phyloP scores from a whole-genome alignment of 2,329 filamentous ascomycete species.

The Ophiosphaerella herpotricha region DNA sequence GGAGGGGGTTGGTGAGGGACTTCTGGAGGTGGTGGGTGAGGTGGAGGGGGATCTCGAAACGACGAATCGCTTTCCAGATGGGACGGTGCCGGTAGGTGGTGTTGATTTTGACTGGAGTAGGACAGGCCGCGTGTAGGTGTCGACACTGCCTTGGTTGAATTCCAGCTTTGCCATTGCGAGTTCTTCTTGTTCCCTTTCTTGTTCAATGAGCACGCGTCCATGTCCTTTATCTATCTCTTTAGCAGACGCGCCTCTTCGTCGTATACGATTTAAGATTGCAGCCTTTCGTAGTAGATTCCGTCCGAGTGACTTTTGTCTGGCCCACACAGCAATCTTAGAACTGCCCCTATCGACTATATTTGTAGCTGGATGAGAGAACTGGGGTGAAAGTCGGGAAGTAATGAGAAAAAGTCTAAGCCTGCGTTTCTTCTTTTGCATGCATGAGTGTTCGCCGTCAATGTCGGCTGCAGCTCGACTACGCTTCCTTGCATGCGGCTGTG shows the following conservation, averaged over 20 bases:
- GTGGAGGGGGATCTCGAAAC: slow-evolving; percentile 18
- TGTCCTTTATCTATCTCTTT: slow-evolving; percentile 21
- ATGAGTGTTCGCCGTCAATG: slow-evolving; percentile 60
- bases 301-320: slow-evolving; percentile 54
- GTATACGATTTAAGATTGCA: slow-evolving; percentile 67
- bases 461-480: slow-evolving; percentile 60
- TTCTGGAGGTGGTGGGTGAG: slow-evolving; percentile 22
- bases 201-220: slow-evolving; percentile 28
- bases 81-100: slow-evolving; percentile 17
- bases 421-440: slow-evolving; percentile 65
- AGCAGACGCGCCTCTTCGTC: slow-evolving; percentile 46
- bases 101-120: slow-evolving; percentile 15
- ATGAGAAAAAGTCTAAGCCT: slow-evolving; percentile 65
- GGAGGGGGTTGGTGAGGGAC: slow-evolving; percentile 23
- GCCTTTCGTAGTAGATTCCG: slow-evolving; percentile 64
- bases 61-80: slow-evolving; percentile 18
- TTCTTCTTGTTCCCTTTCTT: slow-evolving; percentile 38
- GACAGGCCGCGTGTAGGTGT: slow-evolving; percentile 38
- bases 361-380: slow-evolving; percentile 70
- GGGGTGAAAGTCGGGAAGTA: slow-evolving; percentile 71
- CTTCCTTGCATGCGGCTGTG: slow-evolving; percentile 48
- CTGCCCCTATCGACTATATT: slow-evolving; percentile 69
- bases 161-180: slow-evolving; percentile 38
- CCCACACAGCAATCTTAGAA: slow-evolving; percentile 53
- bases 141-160: slow-evolving; percentile 37